Base-by-base conservation (phyloP, 805 yeast species). In the Metschnikowia reukaufii region DNA sequence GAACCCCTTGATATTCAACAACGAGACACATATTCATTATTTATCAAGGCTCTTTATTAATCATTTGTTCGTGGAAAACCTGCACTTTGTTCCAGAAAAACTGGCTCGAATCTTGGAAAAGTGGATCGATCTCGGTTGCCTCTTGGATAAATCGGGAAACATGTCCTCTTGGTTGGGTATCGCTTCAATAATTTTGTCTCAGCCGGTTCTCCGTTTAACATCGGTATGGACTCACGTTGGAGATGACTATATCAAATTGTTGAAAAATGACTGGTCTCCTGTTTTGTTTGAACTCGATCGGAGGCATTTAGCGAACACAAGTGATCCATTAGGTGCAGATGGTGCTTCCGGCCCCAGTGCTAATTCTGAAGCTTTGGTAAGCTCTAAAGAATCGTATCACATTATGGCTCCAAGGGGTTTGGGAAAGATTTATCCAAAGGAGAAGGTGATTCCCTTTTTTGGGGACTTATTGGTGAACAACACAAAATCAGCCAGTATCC, bases 141-240 rank as follows among this genome's bases (percentile, higher is more conserved):
- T 73, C 21, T 78, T 92, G 51, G 94, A 88, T 58, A 79, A 79
- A 49, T 70, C 79, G 25, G 98, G 98, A 41, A 96, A 92, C 62
- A 88, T 89, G 91, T 91, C 90, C 0, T 84, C 94, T 25, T 92
- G 97, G 97, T 70, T 89, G 19, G 96, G 96, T 0, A 82, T 92
- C 55, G 88, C 96, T 1, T 83, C 94, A 0, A 76, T 86, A 1
- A 75, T 91, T 1, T 84, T 96, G 58, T 86, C 96, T 0, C 80
- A 85, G 45, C 96, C 97, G 0, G 74, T 92, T 1, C 68, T 92
- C 47, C 77, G 98, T 54, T 70, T 92, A 38, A 69, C 78, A 21
- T 76, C 78, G 44, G 77, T 91, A 1, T 92, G 98, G 98, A 70
- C 83, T 6, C 70, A 73, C 39, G 87, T 90, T 4, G 78, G 86